phyloP scores from a whole-genome alignment of 2,329 filamentous ascomycete genomes.

The Pezicula neosporulosa region DNA sequence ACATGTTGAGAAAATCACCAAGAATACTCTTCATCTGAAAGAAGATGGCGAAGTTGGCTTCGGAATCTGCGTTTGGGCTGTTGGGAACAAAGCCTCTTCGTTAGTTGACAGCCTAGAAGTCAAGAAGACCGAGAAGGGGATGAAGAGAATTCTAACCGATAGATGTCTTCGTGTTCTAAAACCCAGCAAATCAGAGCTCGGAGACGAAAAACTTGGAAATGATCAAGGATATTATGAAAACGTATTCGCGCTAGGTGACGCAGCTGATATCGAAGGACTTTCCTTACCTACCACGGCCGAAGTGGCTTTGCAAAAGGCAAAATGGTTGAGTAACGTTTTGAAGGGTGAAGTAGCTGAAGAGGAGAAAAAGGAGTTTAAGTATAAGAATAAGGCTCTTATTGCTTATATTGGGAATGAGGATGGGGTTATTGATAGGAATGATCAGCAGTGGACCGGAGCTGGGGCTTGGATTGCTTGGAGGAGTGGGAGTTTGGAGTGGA shows the following conservation, averaged over 20 bases:
- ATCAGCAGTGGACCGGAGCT: constrained; percentile 35
- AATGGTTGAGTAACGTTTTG: constrained; percentile 54
- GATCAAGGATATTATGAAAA: constrained; percentile 34
- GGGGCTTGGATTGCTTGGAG: constrained; percentile 41
- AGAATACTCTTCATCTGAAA: constrained; percentile 30
- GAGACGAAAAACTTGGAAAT: neutral
- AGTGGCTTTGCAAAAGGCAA: constrained; percentile 69
- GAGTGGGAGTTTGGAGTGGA: constrained; percentile 33
- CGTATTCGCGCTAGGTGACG: constrained; percentile 68
- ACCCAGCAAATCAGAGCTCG: constrained; percentile 19
- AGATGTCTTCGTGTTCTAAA: constrained; percentile 55
- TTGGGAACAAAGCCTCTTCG: constrained; percentile 66
- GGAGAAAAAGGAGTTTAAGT: constrained; percentile 29
- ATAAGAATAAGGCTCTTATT: constrained; percentile 33
- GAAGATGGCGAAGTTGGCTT: constrained; percentile 15
- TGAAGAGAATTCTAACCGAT: constrained; percentile 61
- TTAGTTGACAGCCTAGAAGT: constrained; percentile 21
- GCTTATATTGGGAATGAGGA: constrained; percentile 39
- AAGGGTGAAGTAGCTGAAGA: neutral
- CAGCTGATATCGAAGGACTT: constrained; percentile 54
- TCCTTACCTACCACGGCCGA: constrained; percentile 64
- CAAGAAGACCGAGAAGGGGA: constrained; percentile 32
- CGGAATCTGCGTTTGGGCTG: constrained; percentile 72
- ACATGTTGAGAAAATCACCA: constrained; percentile 46
- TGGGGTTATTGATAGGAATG: constrained; percentile 35